These are phyloP conservation scores for Suillus tomentosus DNA, from an alignment of 768 basidiomycete species.

Conservation along the genomic window DNA sequence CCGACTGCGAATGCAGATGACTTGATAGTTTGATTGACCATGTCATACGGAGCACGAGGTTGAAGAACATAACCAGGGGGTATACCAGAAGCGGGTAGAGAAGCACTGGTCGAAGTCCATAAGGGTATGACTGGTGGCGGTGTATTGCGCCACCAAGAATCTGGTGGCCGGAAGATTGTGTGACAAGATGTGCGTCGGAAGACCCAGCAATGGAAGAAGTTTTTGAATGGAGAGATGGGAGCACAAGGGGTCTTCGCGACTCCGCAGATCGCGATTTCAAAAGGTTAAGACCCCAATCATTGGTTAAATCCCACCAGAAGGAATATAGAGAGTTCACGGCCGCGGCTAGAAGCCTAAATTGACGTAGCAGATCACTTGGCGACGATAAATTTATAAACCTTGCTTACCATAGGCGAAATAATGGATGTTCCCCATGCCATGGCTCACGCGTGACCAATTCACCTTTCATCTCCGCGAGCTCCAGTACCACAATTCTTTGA, in stretches of 20 bases:
- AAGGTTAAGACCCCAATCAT: constrained; percentile 94
- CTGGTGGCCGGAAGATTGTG: constrained; percentile 12
- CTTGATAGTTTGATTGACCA: constrained; percentile 92
- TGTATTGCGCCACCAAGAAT: constrained; percentile 16
- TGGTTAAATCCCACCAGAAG: constrained; percentile 99
- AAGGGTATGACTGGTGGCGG: constrained; percentile 47
- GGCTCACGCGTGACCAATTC: constrained; percentile 42
- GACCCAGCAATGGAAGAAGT: constrained; percentile 22
- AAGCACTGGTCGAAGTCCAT: constrained; percentile 73
- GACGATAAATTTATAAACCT: constrained; percentile 24
- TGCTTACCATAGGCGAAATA: constrained; percentile 89
- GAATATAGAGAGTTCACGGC: constrained; percentile 90
- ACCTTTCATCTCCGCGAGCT: constrained; percentile 53
- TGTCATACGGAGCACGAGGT: constrained; percentile 86
- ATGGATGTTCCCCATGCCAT: constrained; percentile 76
- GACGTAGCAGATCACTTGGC: constrained; percentile 6
- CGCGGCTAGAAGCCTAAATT: constrained; percentile 76
- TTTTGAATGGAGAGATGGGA: constrained; percentile 48
- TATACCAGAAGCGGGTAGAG: constrained; percentile 84
- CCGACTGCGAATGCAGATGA: constrained; percentile 77
- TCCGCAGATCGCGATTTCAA: constrained; percentile 44
- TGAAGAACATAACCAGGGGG: constrained; percentile 78
- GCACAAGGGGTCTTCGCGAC: constrained; percentile 40
- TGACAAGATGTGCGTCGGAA: constrained; percentile 12
- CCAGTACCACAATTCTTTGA: constrained; percentile 71